Conservation (phyloP, 495 filamentous ascomycete species). For the Ramalina peruviana region DNA sequence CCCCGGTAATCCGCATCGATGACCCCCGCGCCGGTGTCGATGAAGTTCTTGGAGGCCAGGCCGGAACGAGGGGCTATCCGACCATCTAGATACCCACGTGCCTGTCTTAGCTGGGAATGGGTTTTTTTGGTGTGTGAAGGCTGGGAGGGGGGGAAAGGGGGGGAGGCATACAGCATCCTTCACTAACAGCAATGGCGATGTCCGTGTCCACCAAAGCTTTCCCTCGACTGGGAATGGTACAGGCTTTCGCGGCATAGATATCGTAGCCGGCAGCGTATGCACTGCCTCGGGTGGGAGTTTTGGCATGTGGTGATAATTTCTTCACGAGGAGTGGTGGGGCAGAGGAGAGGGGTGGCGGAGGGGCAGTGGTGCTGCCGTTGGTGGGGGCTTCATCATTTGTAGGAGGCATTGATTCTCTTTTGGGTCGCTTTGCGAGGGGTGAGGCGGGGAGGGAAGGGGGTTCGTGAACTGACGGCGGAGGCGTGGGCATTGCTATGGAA, state of each 20-base stretch:
- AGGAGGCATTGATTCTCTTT: constrained; percentile 24
- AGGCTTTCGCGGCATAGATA: constrained; percentile 61
- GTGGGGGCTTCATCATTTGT: constrained; percentile 20
- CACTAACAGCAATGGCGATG: constrained; percentile 75
- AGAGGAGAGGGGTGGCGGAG: constrained; percentile 20
- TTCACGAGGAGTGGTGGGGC: constrained; percentile 62
- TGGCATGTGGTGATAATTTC: constrained; percentile 61
- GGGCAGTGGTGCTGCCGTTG: constrained; percentile 8
- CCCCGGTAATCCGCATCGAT: constrained; percentile 97
- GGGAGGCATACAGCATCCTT: constrained; percentile 58
- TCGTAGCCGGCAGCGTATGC: constrained; percentile 90
- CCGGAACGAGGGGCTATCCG: constrained; percentile 85
- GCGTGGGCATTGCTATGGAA: constrained; percentile 4
- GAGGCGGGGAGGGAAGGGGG: constrained; percentile 43
- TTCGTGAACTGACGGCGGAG: constrained; percentile 10
- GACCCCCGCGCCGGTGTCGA: constrained; percentile 87
- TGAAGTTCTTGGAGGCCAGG: constrained; percentile 83
- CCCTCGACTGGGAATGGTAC: constrained; percentile 64
- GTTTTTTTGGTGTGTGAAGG: not conserved
- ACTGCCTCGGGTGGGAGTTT: constrained; percentile 73
- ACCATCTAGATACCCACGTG: constrained; percentile 46
- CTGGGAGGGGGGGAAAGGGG: not conserved
- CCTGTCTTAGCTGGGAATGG: not conserved
- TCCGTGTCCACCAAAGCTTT: constrained; percentile 83
- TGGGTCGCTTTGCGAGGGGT: constrained; percentile 52